Conservation (phyloP, 2,329 filamentous ascomycete genomes). For the Xylariaceae sp. region DNA sequence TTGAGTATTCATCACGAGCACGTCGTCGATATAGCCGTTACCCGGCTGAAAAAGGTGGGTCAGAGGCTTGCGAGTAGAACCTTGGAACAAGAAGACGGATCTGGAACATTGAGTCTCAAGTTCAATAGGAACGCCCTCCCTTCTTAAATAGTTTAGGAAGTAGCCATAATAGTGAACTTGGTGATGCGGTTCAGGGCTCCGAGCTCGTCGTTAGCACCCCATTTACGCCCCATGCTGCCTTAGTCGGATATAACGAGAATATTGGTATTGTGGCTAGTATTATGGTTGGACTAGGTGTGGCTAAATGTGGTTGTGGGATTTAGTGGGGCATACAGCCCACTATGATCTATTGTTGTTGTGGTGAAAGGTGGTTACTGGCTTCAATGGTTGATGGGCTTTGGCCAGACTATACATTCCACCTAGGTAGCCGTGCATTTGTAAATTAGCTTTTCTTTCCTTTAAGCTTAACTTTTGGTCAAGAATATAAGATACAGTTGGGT, state of each 20-base stretch:
- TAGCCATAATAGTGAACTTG: constrained; percentile 6
- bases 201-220: constrained; percentile 17
- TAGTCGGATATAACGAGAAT: constrained; percentile 23
- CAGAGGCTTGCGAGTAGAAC: constrained; percentile 15
- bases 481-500: too few species aligned
- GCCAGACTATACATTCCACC: too few species aligned
- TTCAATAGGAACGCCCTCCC: constrained; percentile 15
- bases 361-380: too few species aligned
- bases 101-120: constrained; percentile 11
- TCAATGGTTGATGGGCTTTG: too few species aligned
- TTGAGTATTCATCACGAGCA: constrained; percentile 24
- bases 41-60: constrained; percentile 12
- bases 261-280: too few species aligned
- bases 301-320: too few species aligned
- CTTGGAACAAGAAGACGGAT: constrained; percentile 2
- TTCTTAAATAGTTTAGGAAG: constrained; percentile 9
- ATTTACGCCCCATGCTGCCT: constrained; percentile 23
- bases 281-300: too few species aligned
- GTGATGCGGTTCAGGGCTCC: constrained; percentile 25
- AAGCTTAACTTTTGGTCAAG: too few species aligned
- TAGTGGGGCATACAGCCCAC: too few species aligned
- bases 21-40: constrained; percentile 22
- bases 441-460: too few species aligned
- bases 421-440: too few species aligned
- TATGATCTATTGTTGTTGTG: too few species aligned